These are phyloP conservation scores for Geranium rotundifolium DNA, from an alignment of 345 rosid genomes.

Conservation along the genomic window DNA sequence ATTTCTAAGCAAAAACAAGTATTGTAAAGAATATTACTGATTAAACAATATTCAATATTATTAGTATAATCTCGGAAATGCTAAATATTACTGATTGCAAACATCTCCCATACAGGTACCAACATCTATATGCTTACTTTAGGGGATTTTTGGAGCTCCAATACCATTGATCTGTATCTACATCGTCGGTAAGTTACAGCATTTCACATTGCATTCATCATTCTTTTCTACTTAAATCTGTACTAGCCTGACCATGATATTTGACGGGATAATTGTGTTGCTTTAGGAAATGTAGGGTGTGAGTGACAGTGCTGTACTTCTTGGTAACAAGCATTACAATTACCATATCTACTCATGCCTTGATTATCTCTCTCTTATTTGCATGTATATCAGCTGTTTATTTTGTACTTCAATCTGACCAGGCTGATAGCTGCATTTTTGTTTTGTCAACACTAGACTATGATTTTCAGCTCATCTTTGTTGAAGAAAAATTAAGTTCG, in stretches of 20 bases:
- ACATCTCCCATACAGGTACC: constrained; percentile 41
- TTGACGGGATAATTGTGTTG: neutral
- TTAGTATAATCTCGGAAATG: neutral
- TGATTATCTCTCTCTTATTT: neutral
- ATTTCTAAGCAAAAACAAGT: too few relatives aligned
- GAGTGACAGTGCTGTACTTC: neutral
- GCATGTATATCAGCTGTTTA: neutral
- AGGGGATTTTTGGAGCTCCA: constrained; percentile 96
- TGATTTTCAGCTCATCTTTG: too few relatives aligned
- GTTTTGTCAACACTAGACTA: too few relatives aligned
- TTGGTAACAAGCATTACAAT: neutral
- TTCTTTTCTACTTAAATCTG: neutral
- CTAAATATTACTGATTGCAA: neutral
- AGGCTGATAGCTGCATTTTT: too few relatives aligned
- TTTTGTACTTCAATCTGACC: too few relatives aligned
- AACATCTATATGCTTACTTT: constrained; percentile 81
- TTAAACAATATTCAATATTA: neutral
- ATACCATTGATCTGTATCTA: constrained; percentile 78
- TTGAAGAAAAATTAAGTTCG: neutral
- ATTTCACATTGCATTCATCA: neutral
- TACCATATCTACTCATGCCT: neutral
- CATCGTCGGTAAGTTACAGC: constrained; percentile 54
- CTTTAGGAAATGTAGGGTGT: neutral
- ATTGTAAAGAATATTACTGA: neutral
- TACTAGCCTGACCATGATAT: neutral